Evolutionary conservation across 306 rosid species (phyloP).

Genomic region (Castanea mollissima): DNA sequence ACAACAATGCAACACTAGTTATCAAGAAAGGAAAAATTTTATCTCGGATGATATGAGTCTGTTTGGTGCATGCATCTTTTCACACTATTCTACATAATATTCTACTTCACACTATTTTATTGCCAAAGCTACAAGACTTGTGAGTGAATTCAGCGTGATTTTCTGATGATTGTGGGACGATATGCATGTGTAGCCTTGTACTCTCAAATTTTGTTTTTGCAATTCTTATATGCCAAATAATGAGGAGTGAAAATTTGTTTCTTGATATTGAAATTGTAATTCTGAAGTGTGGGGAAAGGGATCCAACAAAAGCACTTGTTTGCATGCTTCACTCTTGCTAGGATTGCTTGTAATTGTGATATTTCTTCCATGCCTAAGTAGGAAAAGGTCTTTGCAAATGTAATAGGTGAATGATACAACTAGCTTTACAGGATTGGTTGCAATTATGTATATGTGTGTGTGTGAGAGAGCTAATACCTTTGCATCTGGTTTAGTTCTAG

Average conservation of each 20-base stretch:
- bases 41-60: background rate
- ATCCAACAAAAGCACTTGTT: background rate
- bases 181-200: too few relatives aligned
- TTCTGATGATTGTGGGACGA: too few relatives aligned
- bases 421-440: background rate
- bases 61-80: background rate
- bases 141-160: too few relatives aligned
- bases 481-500: background rate
- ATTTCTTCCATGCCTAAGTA: background rate
- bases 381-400: background rate
- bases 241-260: too few relatives aligned
- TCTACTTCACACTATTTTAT: too few relatives aligned
- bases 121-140: too few relatives aligned
- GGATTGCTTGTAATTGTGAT: background rate
- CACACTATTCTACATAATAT: background rate
- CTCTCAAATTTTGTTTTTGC: too few relatives aligned
- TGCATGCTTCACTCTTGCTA: background rate
- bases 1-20: conserved; percentile 20
- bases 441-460: too few relatives aligned
- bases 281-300: background rate
- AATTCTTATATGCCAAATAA: background rate
- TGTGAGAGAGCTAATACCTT: background rate
- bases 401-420: background rate
- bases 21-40: background rate
- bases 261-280: background rate